phyloP scores from a whole-genome alignment of 441 rosid species.

The Brassica balearica region DNA sequence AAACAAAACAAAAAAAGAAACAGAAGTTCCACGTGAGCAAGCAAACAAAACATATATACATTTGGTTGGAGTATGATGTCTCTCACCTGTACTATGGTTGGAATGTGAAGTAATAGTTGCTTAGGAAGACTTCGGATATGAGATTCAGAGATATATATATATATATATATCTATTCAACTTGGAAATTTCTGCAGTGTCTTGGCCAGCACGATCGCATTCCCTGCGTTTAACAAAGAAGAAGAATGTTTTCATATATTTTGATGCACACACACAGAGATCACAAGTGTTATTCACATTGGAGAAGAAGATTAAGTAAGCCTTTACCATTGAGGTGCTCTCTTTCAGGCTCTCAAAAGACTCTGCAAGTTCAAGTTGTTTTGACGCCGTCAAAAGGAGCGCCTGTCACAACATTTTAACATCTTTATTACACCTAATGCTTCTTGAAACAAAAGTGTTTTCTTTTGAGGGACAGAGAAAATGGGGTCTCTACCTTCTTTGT shows the following conservation, averaged over 20 bases:
- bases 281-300: not conserved
- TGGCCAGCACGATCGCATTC: conserved; percentile 74
- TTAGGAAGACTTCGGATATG: conserved; percentile 25
- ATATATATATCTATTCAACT: conserved; percentile 40
- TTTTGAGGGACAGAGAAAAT: conserved; percentile 10
- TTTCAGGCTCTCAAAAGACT: conserved; percentile 77
- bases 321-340: conserved; percentile 64
- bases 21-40: conserved; percentile 11
- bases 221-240: conserved; percentile 51
- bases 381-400: conserved; percentile 90
- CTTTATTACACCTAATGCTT: not conserved
- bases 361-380: conserved; percentile 89
- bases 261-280: conserved; percentile 7
- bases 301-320: conserved; percentile 28
- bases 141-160: conserved; percentile 11
- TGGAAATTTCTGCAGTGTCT: conserved; percentile 58
- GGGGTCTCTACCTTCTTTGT: conserved; percentile 66
- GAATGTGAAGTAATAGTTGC: conserved; percentile 23
- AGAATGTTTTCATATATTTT: conserved; percentile 24
- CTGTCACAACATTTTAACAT: conserved; percentile 49
- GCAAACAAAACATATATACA: not conserved
- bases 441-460: conserved; percentile 2
- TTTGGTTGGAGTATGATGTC: conserved; percentile 14
- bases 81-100: conserved; percentile 35
- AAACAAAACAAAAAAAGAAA: not conserved